A percentile compares a stretch with the other conserved stretches of the same genome.
phyloP scores from a whole-genome alignment of 2,329 filamentous ascomycete species.

The Diaporthe sp. region DNA sequence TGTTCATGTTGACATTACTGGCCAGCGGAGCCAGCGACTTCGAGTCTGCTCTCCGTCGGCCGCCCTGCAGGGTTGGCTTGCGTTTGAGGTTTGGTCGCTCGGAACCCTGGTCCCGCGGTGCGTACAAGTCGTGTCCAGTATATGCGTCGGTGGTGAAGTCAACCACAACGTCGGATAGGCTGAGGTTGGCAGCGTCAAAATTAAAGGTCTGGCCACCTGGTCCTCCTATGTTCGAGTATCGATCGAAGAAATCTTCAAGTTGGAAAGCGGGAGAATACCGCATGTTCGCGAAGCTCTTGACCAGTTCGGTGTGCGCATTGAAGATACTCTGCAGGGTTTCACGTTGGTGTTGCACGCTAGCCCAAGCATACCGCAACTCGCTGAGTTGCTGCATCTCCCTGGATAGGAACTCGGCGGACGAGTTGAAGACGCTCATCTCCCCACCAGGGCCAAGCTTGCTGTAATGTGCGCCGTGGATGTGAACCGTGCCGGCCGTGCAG shows the following conservation, averaged over 20 bases:
- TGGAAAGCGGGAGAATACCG: constrained; percentile 85
- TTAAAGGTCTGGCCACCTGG: constrained; percentile 69
- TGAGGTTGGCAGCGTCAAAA: constrained; percentile 82
- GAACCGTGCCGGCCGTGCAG: constrained; percentile 87
- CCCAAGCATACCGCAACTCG: constrained; percentile 81
- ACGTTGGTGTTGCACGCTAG: constrained; percentile 82
- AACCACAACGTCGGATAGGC: constrained; percentile 74
- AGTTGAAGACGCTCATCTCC: constrained; percentile 73
- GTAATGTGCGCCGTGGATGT: constrained; percentile 89
- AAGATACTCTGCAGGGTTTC: constrained; percentile 84
- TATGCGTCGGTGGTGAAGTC: constrained; percentile 72
- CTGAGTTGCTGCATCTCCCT: constrained; percentile 84
- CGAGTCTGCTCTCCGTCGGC: constrained; percentile 55
- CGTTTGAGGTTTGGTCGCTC: constrained; percentile 61
- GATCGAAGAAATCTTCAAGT: constrained; percentile 88
- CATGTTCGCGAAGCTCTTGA: constrained; percentile 78
- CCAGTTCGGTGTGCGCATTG: constrained; percentile 83
- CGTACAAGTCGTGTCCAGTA: constrained; percentile 61
- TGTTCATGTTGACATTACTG: constrained; percentile 45
- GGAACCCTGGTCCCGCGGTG: constrained; percentile 49
- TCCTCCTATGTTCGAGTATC: constrained; percentile 73
- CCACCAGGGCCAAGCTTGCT: constrained; percentile 60
- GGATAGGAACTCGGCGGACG: constrained; percentile 76
- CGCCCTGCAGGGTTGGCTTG: constrained; percentile 58
- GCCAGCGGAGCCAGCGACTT: constrained; percentile 52